Conservation (phyloP, 1,284 basidiomycete species). For the Papiliotrema flavescens region DNA sequence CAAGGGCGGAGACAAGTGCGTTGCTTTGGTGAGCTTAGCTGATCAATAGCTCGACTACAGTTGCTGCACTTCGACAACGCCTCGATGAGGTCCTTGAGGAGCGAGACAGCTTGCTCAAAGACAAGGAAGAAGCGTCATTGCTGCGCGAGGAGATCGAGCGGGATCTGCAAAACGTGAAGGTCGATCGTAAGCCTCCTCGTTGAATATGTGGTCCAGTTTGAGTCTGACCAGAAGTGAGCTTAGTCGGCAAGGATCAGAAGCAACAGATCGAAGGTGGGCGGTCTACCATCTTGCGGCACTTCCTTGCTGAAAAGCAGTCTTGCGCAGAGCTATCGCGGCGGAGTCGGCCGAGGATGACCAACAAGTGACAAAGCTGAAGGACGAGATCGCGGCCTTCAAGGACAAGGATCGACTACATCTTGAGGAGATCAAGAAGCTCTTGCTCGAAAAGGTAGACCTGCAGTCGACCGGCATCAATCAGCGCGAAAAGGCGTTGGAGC, state of each 20-base stretch:
- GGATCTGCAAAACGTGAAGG: conserved; percentile 77
- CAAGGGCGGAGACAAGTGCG: conserved; percentile 72
- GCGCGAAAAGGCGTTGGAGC: conserved; percentile 73
- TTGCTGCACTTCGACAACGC: conserved; percentile 78
- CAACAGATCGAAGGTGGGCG: conserved; percentile 16
- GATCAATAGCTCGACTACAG: conserved; percentile 66
- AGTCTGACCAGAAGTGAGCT: conserved; percentile 30
- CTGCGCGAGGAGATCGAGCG: conserved; percentile 64
- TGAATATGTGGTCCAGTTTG: background rate
- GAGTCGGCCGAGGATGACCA: conserved; percentile 74
- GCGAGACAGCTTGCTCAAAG: conserved; percentile 67
- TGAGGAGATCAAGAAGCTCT: conserved; percentile 77
- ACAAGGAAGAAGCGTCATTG: conserved; percentile 41
- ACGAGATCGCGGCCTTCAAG: conserved; percentile 65
- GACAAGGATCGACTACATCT: conserved; percentile 89
- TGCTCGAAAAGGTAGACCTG: conserved; percentile 86
- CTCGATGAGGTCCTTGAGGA: conserved; percentile 83
- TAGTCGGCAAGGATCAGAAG: conserved; percentile 52
- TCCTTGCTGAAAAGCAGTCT: conserved; percentile 56
- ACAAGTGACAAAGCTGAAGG: conserved; percentile 62
- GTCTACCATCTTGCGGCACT: background rate
- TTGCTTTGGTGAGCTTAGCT: conserved; percentile 9
- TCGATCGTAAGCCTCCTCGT: conserved; percentile 61
- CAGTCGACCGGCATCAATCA: conserved; percentile 83
- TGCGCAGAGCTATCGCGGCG: conserved; percentile 82